Base-by-base conservation (phyloP, 75 land plant species). In the Pinus taeda region DNA sequence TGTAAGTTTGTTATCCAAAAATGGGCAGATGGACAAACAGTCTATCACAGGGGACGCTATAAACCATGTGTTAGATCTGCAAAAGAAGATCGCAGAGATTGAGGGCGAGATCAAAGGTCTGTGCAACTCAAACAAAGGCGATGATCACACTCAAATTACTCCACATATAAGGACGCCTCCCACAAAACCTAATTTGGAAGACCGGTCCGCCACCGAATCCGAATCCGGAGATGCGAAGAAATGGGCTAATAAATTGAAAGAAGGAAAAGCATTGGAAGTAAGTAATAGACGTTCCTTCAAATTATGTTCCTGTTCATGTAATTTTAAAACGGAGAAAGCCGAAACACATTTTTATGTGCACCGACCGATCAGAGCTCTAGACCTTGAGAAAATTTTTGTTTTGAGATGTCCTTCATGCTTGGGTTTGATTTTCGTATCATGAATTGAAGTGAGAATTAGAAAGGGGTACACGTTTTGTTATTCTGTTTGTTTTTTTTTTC, bases 31-130 rank as follows among this genome's bases (percentile, higher is more conserved):
- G 87, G 87, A 85, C 84, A 85, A 85, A 30, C 78, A 77, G 1
- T 85, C 87, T 1, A 85, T 85, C 7, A 64, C 82, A 57, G 85
- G 80, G 7, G 87, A 85, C 57, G 84, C 87, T 6, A 78, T 85
- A 21, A 77, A 70, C 81, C 82, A 85, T 57, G 76, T 85, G 57
- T 63, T 49, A 20, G 87, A 85, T 76, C 80, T 85, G 26, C 85
- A 85, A 79, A 82, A 75, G 70, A 56, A 85, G 57, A 76, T 85
- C 42, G 59, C 61, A 62, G 87, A 82, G 37, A 74, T 85, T 14
- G 80, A 84, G 62, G 26, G 37, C 56, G 86, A 84, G 24, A 77
- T 81, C 11, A 17, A 66, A 59, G 74, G 30, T 42, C 78, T 45
- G 62, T 82, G 79, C 18, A 21, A 26, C 15, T 11, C 15, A 62